A percentile compares a stretch with the other conserved stretches of the same genome.
These are phyloP conservation scores for Rhodotorula sphaerocarpa DNA, from an alignment of 768 basidiomycete genomes.

Conservation along the genomic window DNA sequence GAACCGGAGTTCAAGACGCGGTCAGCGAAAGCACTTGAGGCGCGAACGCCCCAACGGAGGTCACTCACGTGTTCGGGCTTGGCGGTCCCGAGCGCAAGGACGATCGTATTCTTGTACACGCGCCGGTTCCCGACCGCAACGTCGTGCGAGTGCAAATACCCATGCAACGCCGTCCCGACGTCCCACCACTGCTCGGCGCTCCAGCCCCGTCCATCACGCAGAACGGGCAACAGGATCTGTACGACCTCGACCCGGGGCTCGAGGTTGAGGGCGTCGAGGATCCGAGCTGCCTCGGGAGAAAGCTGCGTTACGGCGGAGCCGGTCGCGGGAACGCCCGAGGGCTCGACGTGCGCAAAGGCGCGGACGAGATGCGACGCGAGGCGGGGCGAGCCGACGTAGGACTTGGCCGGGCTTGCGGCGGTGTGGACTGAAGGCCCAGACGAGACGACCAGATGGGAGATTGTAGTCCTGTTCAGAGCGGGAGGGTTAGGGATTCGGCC, in stretches of 20 bases:
- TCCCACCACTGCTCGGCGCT: constrained; percentile 12
- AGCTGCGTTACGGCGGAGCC: not conserved
- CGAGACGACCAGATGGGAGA: constrained; percentile 9
- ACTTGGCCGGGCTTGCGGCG: not conserved
- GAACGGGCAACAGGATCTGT: constrained; percentile 5
- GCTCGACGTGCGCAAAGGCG: constrained; percentile 2
- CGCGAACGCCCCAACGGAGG: not conserved
- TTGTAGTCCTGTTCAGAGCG: not conserved
- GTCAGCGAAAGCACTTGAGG: not conserved
- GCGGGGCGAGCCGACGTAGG: not conserved
- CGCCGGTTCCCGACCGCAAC: not conserved
- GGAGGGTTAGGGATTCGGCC: not conserved
- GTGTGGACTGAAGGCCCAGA: not conserved
- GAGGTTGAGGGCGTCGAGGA: not conserved
- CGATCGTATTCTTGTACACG: constrained; percentile 2
- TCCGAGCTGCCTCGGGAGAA: not conserved
- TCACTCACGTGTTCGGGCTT: constrained; percentile 1
- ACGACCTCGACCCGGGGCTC: constrained; percentile 12
- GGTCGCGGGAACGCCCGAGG: constrained; percentile 1
- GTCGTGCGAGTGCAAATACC: constrained; percentile 2
- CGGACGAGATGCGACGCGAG: constrained; percentile 11
- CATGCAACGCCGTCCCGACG: constrained; percentile 2
- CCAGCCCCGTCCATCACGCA: not conserved
- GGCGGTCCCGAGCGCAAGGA: constrained; percentile 8
- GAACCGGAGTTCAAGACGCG: not conserved